Evolutionary conservation across 164 flowering plant species (phyloP).

Genomic region (Aristolochia californica): DNA sequence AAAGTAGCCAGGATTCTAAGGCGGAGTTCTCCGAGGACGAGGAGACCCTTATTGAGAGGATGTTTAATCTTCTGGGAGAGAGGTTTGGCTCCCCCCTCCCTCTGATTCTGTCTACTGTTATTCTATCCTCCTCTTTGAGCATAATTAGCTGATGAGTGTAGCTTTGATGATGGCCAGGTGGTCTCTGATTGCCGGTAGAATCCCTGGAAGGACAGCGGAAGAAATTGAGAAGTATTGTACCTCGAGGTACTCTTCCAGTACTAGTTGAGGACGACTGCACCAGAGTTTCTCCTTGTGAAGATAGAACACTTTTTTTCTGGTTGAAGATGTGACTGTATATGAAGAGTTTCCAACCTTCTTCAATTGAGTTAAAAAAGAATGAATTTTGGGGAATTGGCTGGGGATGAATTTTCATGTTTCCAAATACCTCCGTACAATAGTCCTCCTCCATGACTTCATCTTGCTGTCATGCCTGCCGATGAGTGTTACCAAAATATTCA

Average conservation of each 20-base stretch:
- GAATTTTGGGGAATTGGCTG: background rate
- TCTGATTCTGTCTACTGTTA: background rate
- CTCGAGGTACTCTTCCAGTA: conserved; percentile 20
- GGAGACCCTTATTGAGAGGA: conserved; percentile 20
- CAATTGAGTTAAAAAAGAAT: background rate
- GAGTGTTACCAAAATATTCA: too few species aligned
- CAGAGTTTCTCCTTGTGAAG: background rate
- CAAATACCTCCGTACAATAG: background rate
- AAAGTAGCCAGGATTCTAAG: conserved; percentile 10
- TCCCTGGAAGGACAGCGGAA: conserved; percentile 49
- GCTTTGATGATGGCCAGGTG: conserved; percentile 22
- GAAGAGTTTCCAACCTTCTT: background rate
- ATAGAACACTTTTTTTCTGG: conserved; percentile 1
- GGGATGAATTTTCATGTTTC: too few species aligned
- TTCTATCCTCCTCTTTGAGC: background rate
- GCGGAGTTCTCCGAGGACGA: conserved; percentile 25
- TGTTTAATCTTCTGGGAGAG: conserved; percentile 25
- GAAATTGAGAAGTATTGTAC: conserved; percentile 55
- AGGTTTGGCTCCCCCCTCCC: conserved; percentile 5
- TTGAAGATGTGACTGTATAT: background rate
- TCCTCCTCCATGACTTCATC: too few species aligned
- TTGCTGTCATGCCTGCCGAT: too few species aligned
- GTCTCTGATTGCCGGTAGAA: too few species aligned
- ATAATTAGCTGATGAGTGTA: background rate
- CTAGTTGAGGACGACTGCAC: background rate